Evolutionary conservation across 805 yeast species (phyloP), one percentile per base, ranked within the genome.

Genomic region (Debaryomyces hansenii): DNA sequence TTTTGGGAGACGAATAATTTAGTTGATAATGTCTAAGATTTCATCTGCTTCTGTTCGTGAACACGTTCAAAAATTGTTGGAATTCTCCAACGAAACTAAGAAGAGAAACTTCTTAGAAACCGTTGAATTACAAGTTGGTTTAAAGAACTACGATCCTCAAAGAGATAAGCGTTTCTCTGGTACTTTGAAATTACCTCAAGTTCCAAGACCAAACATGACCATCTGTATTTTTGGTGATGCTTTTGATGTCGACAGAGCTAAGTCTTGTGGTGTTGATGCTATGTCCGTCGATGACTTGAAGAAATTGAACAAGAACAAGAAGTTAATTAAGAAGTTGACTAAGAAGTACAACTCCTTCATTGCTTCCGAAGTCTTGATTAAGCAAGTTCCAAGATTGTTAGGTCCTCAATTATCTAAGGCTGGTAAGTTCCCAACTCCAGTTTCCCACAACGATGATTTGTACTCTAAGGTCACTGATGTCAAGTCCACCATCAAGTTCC

Each of bases 101-200:
- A 92, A 94, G 97, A 91, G 99, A 87, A 94, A 94, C 96, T 94
- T 94, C 83, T 87, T 92, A 80, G 99, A 94, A 87, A 92, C 99
- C 78, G 91, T 94, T 70, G 99, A 94, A 83, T 84, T 94, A 75
- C 99, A 94, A 83, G 96, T 94, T 72, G 99, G 99, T 79, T 85
- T 94, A 69, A 94, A 94, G 91, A 94, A 94, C 96, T 94, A 94
- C 81, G 99, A 94, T 78, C 98, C 99, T 74, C 99, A 94, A 84
- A 91, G 99, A 89, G 99, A 94, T 82, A 94, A 94, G 91, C 98
- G 99, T 90, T 94, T 94, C 97, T 92, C 98, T 75, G 99, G 99
- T 82, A 72, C 98, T 73, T 85, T 94, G 81, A 94, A 85, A 82
- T 84, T 94, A 68, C 99, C 99, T 73, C 85, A 84, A 73, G 96